A percentile compares a stretch with the other conserved stretches of the same genome.
phyloP scores from a whole-genome alignment of 306 rosid genomes.

The Lagenaria siceraria region DNA sequence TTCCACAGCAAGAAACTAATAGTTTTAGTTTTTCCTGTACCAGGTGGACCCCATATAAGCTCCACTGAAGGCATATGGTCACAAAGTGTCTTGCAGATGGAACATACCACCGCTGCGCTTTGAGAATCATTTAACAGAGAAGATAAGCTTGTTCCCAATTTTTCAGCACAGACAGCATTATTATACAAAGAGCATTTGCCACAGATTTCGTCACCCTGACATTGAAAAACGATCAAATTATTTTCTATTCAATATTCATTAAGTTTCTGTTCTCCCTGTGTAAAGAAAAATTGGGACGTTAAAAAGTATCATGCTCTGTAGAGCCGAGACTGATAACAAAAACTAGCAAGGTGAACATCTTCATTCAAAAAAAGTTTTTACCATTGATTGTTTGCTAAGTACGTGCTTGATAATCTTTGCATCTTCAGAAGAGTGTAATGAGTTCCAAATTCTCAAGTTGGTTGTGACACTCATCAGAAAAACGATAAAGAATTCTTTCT shows the following conservation, averaged over 20 bases:
- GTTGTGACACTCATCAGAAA: conserved; percentile 36
- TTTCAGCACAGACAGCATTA: conserved; percentile 8
- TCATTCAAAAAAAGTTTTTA: conserved; percentile 10
- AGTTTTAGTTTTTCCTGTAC: conserved; percentile 76
- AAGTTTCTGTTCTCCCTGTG: not conserved
- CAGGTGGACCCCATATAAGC: conserved; percentile 88
- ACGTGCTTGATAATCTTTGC: conserved; percentile 15
- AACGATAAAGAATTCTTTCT: conserved; percentile 18
- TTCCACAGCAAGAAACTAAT: conserved; percentile 29
- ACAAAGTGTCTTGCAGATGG: conserved; percentile 28
- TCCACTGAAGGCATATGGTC: conserved; percentile 27
- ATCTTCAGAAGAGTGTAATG: conserved; percentile 28
- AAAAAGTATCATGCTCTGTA: not conserved
- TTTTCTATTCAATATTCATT: not conserved
- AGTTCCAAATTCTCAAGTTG: conserved; percentile 41
- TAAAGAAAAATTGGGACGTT: not conserved
- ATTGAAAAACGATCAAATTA: not conserved
- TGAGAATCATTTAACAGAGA: conserved; percentile 45
- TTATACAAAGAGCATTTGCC: conserved; percentile 8
- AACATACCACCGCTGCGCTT: conserved; percentile 28
- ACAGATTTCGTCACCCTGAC: conserved; percentile 29
- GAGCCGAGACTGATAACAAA: not conserved
- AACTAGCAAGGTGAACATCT: not conserved
- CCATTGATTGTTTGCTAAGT: conserved; percentile 20
- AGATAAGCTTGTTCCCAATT: conserved; percentile 6